phyloP scores from a whole-genome alignment of 2,329 filamentous ascomycete genomes.

The Pestalotiopsis sp. region DNA sequence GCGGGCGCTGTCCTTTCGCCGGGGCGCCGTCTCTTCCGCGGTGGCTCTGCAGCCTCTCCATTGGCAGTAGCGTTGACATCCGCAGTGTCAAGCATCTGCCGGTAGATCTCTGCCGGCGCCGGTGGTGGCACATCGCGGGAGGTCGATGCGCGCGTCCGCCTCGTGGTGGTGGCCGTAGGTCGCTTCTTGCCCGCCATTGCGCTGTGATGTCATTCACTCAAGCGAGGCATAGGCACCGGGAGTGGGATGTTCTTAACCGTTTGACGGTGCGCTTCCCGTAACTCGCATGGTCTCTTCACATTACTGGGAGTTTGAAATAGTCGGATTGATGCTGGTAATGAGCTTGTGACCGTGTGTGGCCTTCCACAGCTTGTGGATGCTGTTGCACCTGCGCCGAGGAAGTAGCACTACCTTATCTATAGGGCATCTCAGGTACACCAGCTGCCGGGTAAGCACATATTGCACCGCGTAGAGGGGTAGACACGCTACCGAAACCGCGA shows the following conservation, averaged over 20 bases:
- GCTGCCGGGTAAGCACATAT: neutral
- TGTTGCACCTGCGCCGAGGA: neutral
- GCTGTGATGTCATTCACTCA: slow-evolving; percentile 15
- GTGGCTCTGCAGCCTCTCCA: slow-evolving; percentile 37
- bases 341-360: neutral
- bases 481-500: neutral
- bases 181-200: slow-evolving; percentile 33
- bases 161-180: slow-evolving; percentile 20
- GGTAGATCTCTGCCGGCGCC: slow-evolving; percentile 44
- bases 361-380: neutral
- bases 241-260: neutral
- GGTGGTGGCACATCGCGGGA: slow-evolving; percentile 31
- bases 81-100: slow-evolving; percentile 52
- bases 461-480: neutral
- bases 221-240: neutral
- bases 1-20: slow-evolving; percentile 28
- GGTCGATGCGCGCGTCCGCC: slow-evolving; percentile 28
- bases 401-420: too few relatives aligned
- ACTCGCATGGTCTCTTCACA: neutral
- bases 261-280: neutral
- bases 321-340: neutral
- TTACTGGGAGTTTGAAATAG: neutral
- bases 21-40: slow-evolving; percentile 41
- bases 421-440: neutral
- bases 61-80: slow-evolving; percentile 34